Evolutionary conservation across 768 basidiomycete genomes (phyloP).

Genomic region (Exsudoporus frostii): DNA sequence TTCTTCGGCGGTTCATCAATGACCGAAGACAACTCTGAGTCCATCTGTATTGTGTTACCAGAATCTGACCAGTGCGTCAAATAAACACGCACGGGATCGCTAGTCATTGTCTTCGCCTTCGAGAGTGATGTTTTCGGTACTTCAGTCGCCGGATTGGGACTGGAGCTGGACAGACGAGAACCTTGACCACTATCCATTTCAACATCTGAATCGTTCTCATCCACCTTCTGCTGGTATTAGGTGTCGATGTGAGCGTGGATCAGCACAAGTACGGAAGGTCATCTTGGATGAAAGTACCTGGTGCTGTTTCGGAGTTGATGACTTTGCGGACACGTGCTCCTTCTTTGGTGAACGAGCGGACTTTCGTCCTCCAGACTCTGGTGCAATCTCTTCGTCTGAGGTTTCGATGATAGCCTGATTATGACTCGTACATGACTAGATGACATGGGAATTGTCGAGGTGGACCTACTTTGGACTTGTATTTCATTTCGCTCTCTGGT

Average conservation of each 20-base stretch:
- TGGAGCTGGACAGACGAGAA: slow-evolving; percentile 14
- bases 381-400: slow-evolving; percentile 25
- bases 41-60: slow-evolving; percentile 15
- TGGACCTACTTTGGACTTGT: slow-evolving; percentile 27
- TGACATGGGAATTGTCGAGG: not conserved
- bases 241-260: not conserved
- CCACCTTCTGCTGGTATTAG: not conserved
- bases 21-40: slow-evolving; percentile 57
- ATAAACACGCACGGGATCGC: slow-evolving; percentile 21
- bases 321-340: not conserved
- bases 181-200: slow-evolving; percentile 3
- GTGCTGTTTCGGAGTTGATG: slow-evolving; percentile 11
- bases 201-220: slow-evolving; percentile 7
- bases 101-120: slow-evolving; percentile 3
- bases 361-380: slow-evolving; percentile 3
- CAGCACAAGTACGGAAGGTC: not conserved
- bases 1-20: slow-evolving; percentile 56
- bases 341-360: slow-evolving; percentile 9
- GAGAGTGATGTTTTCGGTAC: slow-evolving; percentile 1
- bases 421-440: not conserved
- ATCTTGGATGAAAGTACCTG: slow-evolving; percentile 3
- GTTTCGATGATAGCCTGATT: slow-evolving; percentile 27
- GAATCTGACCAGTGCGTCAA: slow-evolving; percentile 20
- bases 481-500: slow-evolving; percentile 18
- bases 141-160: slow-evolving; percentile 1